These are phyloP conservation scores for Detonula confervacea DNA, from an alignment of 352 stramenopile species.

Conservation along the genomic window DNA sequence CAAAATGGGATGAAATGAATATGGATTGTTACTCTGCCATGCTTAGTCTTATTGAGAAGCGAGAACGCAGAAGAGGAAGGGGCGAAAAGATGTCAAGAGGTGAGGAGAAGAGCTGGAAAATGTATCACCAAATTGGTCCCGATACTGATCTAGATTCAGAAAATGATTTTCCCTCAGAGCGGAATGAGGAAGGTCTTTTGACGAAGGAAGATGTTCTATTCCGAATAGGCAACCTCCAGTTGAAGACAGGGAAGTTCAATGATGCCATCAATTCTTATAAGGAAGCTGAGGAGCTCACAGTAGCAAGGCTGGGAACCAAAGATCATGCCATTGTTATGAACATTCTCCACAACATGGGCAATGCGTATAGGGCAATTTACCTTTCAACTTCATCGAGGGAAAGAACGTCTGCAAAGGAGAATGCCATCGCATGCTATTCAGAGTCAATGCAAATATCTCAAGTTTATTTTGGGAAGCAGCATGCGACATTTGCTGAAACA, in stretches of 20 bases:
- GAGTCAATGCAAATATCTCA: constrained; percentile 65
- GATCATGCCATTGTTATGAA: constrained; percentile 71
- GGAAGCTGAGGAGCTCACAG: constrained; percentile 65
- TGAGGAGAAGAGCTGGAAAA: constrained; percentile 55
- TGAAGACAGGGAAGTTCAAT: constrained; percentile 38
- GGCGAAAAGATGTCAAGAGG: constrained; percentile 10
- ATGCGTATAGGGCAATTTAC: constrained; percentile 56
- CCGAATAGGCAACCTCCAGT: constrained; percentile 64
- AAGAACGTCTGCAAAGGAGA: constrained; percentile 44
- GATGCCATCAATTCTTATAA: constrained; percentile 61
- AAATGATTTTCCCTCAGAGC: constrained; percentile 17
- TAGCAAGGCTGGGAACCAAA: constrained; percentile 56
- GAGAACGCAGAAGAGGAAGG: constrained; percentile 19
- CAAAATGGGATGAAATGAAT: constrained; percentile 47
- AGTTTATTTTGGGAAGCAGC: constrained; percentile 51
- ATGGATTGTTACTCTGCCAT: constrained; percentile 58
- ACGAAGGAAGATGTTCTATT: constrained; percentile 71
- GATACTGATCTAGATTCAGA: constrained; percentile 21
- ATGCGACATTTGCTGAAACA: constrained; percentile 55
- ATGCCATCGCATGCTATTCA: constrained; percentile 61
- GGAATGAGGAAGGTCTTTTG: constrained; percentile 30
- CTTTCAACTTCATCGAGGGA: constrained; percentile 33
- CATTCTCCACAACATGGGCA: constrained; percentile 65
- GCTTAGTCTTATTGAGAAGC: constrained; percentile 54
- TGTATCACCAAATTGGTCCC: constrained; percentile 27